Conservation (phyloP, 805 yeast species). For the Candida taoyuanica region DNA sequence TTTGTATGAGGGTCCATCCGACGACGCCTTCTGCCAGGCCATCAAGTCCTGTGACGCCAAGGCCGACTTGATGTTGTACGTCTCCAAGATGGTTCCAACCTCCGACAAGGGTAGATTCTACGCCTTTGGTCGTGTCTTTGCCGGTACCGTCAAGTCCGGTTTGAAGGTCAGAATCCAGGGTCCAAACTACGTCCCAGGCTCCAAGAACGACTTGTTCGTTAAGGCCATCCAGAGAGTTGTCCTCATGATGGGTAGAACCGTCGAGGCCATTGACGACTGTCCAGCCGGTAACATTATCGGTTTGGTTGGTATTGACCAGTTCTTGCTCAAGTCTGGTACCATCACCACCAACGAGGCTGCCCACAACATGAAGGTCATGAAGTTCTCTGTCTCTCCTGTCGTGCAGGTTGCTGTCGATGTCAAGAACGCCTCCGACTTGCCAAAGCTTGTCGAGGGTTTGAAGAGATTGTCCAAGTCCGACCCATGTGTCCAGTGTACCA, state of each 20-base stretch:
- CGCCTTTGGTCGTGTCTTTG: slow-evolving; percentile 99
- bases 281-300: slow-evolving; percentile 99
- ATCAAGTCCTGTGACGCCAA: slow-evolving; percentile 98
- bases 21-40: slow-evolving; percentile 84
- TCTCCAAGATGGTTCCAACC: slow-evolving; percentile 99
- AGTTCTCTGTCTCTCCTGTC: slow-evolving; percentile 99
- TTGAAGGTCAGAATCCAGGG: slow-evolving; percentile 99
- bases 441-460: slow-evolving; percentile 99
- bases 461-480: slow-evolving; percentile 99
- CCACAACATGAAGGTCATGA: slow-evolving; percentile 99
- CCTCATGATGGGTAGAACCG: slow-evolving; percentile 98
- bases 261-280: slow-evolving; percentile 97
- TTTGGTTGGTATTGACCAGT: slow-evolving; percentile 99
- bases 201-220: slow-evolving; percentile 94
- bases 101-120: slow-evolving; percentile 99
- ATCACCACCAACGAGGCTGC: slow-evolving; percentile 94
- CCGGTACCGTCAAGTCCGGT: slow-evolving; percentile 99
- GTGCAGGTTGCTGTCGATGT: slow-evolving; percentile 99
- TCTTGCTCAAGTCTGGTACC: slow-evolving; percentile 99
- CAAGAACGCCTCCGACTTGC: slow-evolving; percentile 98
- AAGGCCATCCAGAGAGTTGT: slow-evolving; percentile 99
- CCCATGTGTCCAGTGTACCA: slow-evolving; percentile 91
- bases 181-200: slow-evolving; percentile 98
- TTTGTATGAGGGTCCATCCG: slow-evolving; percentile 97
- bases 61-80: slow-evolving; percentile 98